A percentile compares a stretch with the other conserved stretches of the same genome.
Evolutionary conservation across 768 basidiomycete species (phyloP).

Genomic region (Lactarius quietus): DNA sequence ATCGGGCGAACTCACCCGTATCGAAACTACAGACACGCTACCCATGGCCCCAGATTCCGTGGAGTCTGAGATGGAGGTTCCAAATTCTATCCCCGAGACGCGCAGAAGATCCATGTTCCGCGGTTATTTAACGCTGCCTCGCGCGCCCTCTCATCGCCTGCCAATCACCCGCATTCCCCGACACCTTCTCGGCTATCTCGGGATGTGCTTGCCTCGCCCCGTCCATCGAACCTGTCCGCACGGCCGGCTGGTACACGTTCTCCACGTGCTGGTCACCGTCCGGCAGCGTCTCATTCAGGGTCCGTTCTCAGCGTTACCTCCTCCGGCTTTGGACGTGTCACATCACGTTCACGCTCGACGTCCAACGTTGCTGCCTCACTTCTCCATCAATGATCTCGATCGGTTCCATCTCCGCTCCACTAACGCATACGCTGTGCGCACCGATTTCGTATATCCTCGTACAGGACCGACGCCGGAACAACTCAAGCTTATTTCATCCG

Average conservation of each 20-base stretch:
- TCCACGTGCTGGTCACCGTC: constrained; percentile 30
- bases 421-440: constrained; percentile 70
- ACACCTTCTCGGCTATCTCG: constrained; percentile 1
- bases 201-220: constrained; percentile 6
- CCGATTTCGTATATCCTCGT: constrained; percentile 67
- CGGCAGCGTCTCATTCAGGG: constrained; percentile 37
- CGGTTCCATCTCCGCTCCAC: constrained; percentile 69
- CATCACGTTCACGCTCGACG: constrained; percentile 43
- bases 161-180: neutral
- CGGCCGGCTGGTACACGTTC: constrained; percentile 19
- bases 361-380: constrained; percentile 40
- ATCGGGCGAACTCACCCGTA: constrained; percentile 13
- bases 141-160: constrained; percentile 18
- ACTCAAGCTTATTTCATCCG: constrained; percentile 63
- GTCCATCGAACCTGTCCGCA: constrained; percentile 20
- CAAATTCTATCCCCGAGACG: neutral
- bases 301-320: constrained; percentile 35
- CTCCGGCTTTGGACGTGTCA: constrained; percentile 43
- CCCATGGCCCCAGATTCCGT: constrained; percentile 18
- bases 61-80: neutral
- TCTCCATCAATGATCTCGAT: constrained; percentile 71
- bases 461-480: constrained; percentile 60
- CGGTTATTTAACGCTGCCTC: constrained; percentile 25
- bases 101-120: constrained; percentile 47
- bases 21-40: constrained; percentile 21